A percentile compares a stretch with the other conserved stretches of the same genome.
These are phyloP conservation scores for Torulaspora quercuum DNA, from an alignment of 805 yeast species.

Conservation along the genomic window DNA sequence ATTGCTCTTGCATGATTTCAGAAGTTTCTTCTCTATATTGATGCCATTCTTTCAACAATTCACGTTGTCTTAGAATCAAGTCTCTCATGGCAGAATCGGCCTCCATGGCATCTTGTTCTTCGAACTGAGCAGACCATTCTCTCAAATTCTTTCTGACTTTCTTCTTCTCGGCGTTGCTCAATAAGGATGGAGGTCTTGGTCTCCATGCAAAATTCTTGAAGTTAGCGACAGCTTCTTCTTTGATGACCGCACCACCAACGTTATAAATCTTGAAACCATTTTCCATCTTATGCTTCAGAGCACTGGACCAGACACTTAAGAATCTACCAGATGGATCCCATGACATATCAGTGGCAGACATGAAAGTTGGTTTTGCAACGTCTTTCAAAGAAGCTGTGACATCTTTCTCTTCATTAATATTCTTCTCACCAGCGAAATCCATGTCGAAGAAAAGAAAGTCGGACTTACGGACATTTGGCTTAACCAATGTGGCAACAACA, in stretches of 20 bases:
- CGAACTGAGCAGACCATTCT: constrained; percentile 89
- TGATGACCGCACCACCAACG: constrained; percentile 70
- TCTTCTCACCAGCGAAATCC: constrained; percentile 70
- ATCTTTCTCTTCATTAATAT: constrained; percentile 38
- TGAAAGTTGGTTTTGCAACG: constrained; percentile 59
- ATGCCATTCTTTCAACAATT: constrained; percentile 79
- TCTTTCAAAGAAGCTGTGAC: constrained; percentile 57
- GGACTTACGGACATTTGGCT: constrained; percentile 48
- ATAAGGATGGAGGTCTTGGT: constrained; percentile 84
- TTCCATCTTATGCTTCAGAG: constrained; percentile 78
- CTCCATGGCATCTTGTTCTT: constrained; percentile 93
- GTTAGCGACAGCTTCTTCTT: constrained; percentile 74
- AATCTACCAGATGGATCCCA: constrained; percentile 98
- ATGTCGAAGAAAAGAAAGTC: constrained; percentile 83
- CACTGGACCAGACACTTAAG: constrained; percentile 82
- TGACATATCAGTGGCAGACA: constrained; percentile 74
- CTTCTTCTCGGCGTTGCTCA: constrained; percentile 77
- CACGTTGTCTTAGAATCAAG: constrained; percentile 78
- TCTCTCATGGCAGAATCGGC: constrained; percentile 90
- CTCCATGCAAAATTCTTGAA: constrained; percentile 94
- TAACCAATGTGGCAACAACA: constrained; percentile 46
- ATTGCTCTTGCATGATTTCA: constrained; percentile 40
- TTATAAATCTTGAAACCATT: constrained; percentile 89
- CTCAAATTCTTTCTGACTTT: constrained; percentile 85
- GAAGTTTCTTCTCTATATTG: constrained; percentile 62